These are phyloP conservation scores for Wallacemonas sp. DNA, from an alignment of 208 protist species.

Conservation along the genomic window DNA sequence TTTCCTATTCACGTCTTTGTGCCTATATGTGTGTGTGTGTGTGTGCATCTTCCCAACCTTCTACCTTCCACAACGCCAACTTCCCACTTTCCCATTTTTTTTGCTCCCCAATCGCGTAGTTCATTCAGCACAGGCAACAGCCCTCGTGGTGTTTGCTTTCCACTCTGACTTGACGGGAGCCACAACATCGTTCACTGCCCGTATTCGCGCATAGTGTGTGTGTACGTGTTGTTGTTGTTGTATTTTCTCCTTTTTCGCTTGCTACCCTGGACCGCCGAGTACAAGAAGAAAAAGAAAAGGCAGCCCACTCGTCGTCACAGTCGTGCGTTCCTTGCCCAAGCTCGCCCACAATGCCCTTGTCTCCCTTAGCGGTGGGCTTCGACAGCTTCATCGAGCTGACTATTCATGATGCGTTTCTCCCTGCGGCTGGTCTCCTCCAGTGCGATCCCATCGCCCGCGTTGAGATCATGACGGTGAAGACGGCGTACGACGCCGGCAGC, in stretches of 20 bases:
- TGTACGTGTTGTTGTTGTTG: conserved; percentile 4
- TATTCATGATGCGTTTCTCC: conserved; percentile 70
- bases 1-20: conserved; percentile 12
- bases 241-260: neutral
- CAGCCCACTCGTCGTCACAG: no score
- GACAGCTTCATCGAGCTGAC: conserved; percentile 66
- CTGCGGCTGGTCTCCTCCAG: conserved; percentile 67
- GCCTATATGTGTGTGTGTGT: conserved; percentile 5
- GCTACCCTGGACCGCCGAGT: neutral
- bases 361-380: conserved; percentile 61
- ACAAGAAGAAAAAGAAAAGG: conserved; percentile 1
- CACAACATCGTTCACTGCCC: no score
- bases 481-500: conserved; percentile 9
- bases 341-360: neutral
- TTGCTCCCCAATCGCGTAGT: no score
- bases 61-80: no score
- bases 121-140: conserved; percentile 1
- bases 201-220: neutral
- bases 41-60: neutral
- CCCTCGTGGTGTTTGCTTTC: neutral
- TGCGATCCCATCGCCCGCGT: conserved; percentile 71
- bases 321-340: neutral
- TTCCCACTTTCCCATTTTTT: no score
- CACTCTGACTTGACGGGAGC: conserved; percentile 9
- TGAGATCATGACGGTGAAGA: conserved; percentile 65